Conservation (phyloP, 2,329 filamentous ascomycete genomes). For the Hysterium pulicare region DNA sequence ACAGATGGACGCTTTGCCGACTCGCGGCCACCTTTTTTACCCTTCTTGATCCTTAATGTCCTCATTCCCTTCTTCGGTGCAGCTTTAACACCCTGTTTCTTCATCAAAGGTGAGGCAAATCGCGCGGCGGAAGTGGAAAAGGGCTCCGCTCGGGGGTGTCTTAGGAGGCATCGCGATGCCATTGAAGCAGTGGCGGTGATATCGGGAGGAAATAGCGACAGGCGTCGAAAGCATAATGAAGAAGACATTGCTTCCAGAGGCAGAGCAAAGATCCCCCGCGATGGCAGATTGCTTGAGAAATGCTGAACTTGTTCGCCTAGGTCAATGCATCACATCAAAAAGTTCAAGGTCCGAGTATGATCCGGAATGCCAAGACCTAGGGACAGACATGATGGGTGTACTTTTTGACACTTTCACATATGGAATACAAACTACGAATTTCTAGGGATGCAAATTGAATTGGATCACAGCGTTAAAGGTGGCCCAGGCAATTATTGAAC, state of each 20-base stretch:
- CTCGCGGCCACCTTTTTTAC: conserved; percentile 42
- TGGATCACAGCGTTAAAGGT: no score
- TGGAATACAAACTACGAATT: no score
- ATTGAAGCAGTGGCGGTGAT: conserved; percentile 17
- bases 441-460: no score
- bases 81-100: conserved; percentile 22
- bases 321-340: no score
- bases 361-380: no score
- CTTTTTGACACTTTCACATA: no score
- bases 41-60: conserved; percentile 41
- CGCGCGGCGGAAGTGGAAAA: conserved; percentile 35
- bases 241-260: conserved; percentile 24
- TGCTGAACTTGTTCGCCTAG: background rate
- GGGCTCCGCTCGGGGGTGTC: conserved; percentile 21
- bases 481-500: no score
- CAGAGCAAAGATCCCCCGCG: no score
- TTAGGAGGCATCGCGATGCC: conserved; percentile 21
- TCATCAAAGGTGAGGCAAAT: conserved; percentile 20
- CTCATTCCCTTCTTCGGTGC: conserved; percentile 36
- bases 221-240: conserved; percentile 28
- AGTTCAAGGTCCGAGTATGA: no score
- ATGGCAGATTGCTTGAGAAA: conserved; percentile 16
- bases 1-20: conserved; percentile 55
- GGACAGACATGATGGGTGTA: no score
- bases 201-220: conserved; percentile 31